Percentiles rank a stretch among this genome's conserved stretches.
Conservation (phyloP, 345 rosid genomes). For the rapeseed (Brassica napus) region Da-Ae NC_063438.1:10241501-10242000, state of each 20-base stretch:
- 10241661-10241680: neutral
- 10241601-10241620: too few species aligned
- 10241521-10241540: neutral
- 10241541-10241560: neutral
- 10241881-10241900: neutral
- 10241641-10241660: neutral
- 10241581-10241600: too few species aligned
- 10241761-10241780: neutral
- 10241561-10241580: too few species aligned
- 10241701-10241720: neutral
- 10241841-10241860: neutral
- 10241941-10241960: neutral
- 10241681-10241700: neutral
- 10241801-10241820: neutral
- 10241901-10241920: neutral
- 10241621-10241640: too few species aligned
- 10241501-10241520: neutral
- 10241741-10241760: too few species aligned
- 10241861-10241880: neutral
- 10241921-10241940: neutral
- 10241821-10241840: neutral
- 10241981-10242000: too few species aligned
- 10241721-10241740: neutral
- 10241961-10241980: too few species aligned
- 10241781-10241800: neutral